A percentile compares a stretch with the other conserved stretches of the same genome.
Conservation (phyloP, 768 basidiomycete species). For the Terana coerulea region DNA sequence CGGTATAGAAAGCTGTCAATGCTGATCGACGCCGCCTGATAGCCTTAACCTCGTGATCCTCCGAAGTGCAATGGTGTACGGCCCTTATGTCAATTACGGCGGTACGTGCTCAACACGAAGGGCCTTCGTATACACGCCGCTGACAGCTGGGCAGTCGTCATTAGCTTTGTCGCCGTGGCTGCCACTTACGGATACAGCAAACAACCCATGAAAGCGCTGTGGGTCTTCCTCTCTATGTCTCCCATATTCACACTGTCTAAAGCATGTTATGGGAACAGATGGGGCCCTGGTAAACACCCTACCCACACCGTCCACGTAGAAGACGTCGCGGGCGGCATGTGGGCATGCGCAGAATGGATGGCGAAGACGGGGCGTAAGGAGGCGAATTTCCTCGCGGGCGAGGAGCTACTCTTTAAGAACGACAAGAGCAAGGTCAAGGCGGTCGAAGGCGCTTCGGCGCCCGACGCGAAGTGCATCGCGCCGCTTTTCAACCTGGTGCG, state of each 20-base stretch:
- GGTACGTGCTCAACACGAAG: conserved; percentile 37
- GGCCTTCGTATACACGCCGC: background rate
- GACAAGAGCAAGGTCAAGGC: conserved; percentile 66
- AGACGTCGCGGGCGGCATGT: conserved; percentile 74
- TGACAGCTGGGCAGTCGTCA: conserved; percentile 45
- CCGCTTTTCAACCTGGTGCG: conserved; percentile 82
- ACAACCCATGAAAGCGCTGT: conserved; percentile 86
- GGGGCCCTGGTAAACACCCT: conserved; percentile 75
- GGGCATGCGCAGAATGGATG: conserved; percentile 80
- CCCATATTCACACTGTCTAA: conserved; percentile 4
- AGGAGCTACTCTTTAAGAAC: conserved; percentile 61
- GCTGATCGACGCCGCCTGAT: conserved; percentile 3
- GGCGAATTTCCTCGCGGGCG: conserved; percentile 64
- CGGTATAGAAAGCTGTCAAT: background rate
- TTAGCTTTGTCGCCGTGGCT: conserved; percentile 63
- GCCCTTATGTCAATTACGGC: conserved; percentile 74
- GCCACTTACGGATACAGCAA: conserved; percentile 80
- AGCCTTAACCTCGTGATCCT: conserved; percentile 82
- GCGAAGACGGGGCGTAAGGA: conserved; percentile 51
- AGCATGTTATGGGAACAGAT: no score
- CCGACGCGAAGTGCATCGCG: conserved; percentile 56
- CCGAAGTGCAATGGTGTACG: conserved; percentile 73
- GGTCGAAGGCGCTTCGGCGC: conserved; percentile 56
- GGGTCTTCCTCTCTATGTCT: conserved; percentile 22
- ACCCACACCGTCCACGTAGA: conserved; percentile 75